Evolutionary conservation across 1,139 yeast genomes (phyloP).

Genomic region (Groenewaldozyma auringiensis): DNA sequence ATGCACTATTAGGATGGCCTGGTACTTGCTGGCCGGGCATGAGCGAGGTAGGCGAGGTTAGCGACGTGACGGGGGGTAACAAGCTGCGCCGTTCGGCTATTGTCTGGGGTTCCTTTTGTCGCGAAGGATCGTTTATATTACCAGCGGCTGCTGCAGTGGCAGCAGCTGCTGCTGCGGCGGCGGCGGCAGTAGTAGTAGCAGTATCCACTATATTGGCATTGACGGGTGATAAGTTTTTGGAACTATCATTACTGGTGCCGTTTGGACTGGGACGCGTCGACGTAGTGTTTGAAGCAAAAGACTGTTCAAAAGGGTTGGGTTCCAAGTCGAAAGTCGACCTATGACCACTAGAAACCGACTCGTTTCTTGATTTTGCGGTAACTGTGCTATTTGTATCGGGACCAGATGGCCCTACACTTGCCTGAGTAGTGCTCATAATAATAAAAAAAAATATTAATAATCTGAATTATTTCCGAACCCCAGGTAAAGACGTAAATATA

Average conservation of each 20-base stretch:
- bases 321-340: conserved; percentile 56
- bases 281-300: conserved; percentile 61
- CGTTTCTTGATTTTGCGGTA: background rate
- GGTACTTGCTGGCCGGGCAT: conserved; percentile 15
- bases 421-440: too few relatives aligned
- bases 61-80: conserved; percentile 32
- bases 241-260: conserved; percentile 10
- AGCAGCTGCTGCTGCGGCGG: conserved; percentile 2
- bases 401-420: background rate
- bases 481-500: too few relatives aligned
- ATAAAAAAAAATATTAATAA: too few relatives aligned
- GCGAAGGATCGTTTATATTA: background rate
- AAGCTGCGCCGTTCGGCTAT: conserved; percentile 18
- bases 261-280: conserved; percentile 10
- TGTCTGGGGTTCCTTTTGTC: background rate
- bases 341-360: background rate
- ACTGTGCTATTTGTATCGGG: background rate
- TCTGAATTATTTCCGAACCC: too few relatives aligned
- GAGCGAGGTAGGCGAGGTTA: conserved; percentile 30
- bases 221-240: conserved; percentile 7
- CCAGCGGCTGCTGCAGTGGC: conserved; percentile 3
- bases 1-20: conserved; percentile 3
- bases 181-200: conserved; percentile 1
- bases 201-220: conserved; percentile 1
- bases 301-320: conserved; percentile 92